phyloP scores from a whole-genome alignment of 441 rosid species.

The Capsella rubella region DNA sequence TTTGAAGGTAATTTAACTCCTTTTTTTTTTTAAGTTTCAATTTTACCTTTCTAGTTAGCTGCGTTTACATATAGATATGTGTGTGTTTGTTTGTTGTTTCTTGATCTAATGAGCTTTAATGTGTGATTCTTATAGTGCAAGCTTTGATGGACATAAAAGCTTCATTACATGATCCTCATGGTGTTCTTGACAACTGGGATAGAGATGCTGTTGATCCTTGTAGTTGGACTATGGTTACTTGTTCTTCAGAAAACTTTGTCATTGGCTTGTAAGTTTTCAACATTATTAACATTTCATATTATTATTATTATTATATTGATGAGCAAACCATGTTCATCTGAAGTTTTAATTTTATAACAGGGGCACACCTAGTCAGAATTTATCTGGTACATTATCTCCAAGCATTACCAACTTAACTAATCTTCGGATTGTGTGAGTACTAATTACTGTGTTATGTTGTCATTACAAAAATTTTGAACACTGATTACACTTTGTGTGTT shows the following conservation, averaged over 20 bases:
- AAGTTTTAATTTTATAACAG: conserved; percentile 48
- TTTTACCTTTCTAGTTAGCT: background rate
- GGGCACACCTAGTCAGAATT: conserved; percentile 93
- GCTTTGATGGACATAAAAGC: conserved; percentile 89
- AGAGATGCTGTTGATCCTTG: conserved; percentile 98
- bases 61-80: background rate
- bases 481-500: conserved; percentile 20
- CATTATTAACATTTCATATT: background rate
- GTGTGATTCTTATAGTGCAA: conserved; percentile 64
- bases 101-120: conserved; percentile 38
- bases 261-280: conserved; percentile 80
- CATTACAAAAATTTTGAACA: background rate
- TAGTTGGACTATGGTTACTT: conserved; percentile 98
- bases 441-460: background rate
- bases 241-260: conserved; percentile 88
- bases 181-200: conserved; percentile 98
- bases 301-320: background rate
- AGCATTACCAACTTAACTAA: conserved; percentile 94
- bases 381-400: conserved; percentile 94
- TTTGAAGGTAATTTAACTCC: conserved; percentile 71
- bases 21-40: background rate
- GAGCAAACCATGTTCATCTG: background rate
- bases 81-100: background rate
- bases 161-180: conserved; percentile 84
- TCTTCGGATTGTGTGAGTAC: conserved; percentile 88